phyloP scores from a whole-genome alignment of 75 land plant species.

The Cryptomeria japonica region DNA sequence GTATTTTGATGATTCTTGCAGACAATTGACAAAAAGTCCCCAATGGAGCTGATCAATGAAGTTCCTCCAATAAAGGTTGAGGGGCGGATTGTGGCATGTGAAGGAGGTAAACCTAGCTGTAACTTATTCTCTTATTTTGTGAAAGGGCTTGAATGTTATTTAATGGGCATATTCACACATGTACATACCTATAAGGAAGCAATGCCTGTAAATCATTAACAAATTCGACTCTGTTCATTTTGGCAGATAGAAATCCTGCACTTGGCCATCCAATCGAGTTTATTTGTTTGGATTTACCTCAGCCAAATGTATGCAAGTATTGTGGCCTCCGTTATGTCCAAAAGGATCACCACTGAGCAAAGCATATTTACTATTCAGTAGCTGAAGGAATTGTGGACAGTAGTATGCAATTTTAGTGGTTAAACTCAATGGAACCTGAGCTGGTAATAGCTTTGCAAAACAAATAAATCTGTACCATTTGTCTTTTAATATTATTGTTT shows the following conservation, averaged over 20 bases:
- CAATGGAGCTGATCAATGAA: slow-evolving; percentile 95
- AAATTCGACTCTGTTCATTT: not conserved
- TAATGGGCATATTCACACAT: not conserved
- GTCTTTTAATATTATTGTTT: not conserved
- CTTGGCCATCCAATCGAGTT: slow-evolving; percentile 96
- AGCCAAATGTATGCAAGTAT: slow-evolving; percentile 88
- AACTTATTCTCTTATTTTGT: slow-evolving; percentile 1
- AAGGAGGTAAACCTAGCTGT: slow-evolving; percentile 66
- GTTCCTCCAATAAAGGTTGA: slow-evolving; percentile 93
- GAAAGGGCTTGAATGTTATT: not conserved
- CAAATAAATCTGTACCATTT: not conserved
- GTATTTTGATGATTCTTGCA: slow-evolving; percentile 20
- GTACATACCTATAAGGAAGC: not conserved
- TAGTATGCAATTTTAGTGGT: not conserved
- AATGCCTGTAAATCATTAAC: not conserved
- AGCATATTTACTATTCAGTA: not conserved
- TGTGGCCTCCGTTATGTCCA: slow-evolving; percentile 93
- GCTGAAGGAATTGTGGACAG: not conserved
- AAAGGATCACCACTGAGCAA: slow-evolving; percentile 66
- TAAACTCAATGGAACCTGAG: not conserved
- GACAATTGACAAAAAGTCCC: slow-evolving; percentile 91
- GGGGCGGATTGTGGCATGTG: slow-evolving; percentile 91
- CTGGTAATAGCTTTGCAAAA: not conserved
- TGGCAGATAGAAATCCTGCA: slow-evolving; percentile 75
- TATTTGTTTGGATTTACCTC: slow-evolving; percentile 72